A percentile compares a stretch with the other conserved stretches of the same genome.
Evolutionary conservation across 169 alveolate species (phyloP).

Genomic region (Eimeria maxima): DNA sequence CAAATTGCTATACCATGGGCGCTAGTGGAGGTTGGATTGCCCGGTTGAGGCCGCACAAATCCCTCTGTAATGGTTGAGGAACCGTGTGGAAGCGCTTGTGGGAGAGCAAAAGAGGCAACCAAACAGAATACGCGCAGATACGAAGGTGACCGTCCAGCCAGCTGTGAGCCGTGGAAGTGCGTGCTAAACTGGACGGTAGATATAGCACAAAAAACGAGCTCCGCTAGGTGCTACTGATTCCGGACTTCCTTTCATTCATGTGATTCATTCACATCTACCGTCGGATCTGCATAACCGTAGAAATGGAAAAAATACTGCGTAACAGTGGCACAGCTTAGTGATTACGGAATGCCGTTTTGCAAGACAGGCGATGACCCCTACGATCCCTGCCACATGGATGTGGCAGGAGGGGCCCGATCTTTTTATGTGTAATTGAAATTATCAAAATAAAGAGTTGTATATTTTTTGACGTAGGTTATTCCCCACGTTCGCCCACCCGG

Average conservation of each 20-base stretch:
- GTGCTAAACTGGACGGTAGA: background rate
- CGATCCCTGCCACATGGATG: background rate
- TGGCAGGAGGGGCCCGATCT: background rate
- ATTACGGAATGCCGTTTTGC: background rate
- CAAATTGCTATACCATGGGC: background rate
- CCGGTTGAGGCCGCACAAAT: background rate
- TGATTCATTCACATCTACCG: background rate
- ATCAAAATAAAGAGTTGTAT: background rate
- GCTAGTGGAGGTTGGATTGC: background rate
- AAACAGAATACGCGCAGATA: background rate
- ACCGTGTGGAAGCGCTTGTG: background rate
- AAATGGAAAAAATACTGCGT: background rate
- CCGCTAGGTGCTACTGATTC: constrained; percentile 1
- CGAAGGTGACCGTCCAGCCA: background rate
- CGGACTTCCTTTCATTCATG: background rate
- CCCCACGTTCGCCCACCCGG: background rate
- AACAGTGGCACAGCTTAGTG: background rate
- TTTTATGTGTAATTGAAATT: background rate
- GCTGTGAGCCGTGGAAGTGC: background rate
- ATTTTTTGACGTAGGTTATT: background rate
- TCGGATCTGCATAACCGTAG: background rate
- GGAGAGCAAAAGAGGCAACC: background rate
- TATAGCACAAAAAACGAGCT: background rate
- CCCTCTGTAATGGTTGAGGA: background rate
- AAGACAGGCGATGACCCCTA: constrained; percentile 21